These are phyloP conservation scores for Penicillium polonicum DNA, from an alignment of 2,329 filamentous ascomycete genomes.

Conservation along the genomic window DNA sequence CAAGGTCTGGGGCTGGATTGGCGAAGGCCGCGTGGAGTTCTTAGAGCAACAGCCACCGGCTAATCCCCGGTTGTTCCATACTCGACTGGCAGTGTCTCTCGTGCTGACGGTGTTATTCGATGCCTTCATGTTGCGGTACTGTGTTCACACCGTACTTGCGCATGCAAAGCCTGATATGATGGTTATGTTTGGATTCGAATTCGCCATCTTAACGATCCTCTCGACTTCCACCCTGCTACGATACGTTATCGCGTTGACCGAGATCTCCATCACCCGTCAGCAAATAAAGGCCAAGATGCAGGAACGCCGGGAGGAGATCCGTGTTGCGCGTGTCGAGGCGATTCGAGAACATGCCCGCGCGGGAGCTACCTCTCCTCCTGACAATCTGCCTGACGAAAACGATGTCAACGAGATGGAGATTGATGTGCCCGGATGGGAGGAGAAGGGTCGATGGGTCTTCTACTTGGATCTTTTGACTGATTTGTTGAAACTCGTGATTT, in stretches of 20 bases:
- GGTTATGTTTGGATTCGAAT: conserved; percentile 99
- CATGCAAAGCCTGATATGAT: conserved; percentile 96
- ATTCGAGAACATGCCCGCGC: conserved; percentile 39
- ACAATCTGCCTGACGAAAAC: conserved; percentile 61
- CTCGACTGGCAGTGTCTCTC: conserved; percentile 75
- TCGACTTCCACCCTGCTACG: conserved; percentile 76
- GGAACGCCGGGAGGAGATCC: conserved; percentile 67
- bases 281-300: conserved; percentile 71
- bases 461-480: conserved; percentile 84
- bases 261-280: conserved; percentile 70
- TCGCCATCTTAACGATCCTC: conserved; percentile 78
- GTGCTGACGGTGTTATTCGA: conserved; percentile 78
- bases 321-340: conserved; percentile 52
- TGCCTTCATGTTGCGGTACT: conserved; percentile 74
- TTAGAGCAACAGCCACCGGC: conserved; percentile 92
- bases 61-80: conserved; percentile 85
- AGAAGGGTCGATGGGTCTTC: conserved; percentile 89
- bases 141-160: conserved; percentile 76
- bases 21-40: conserved; percentile 88
- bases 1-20: conserved; percentile 99
- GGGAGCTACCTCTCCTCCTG: conserved; percentile 37
- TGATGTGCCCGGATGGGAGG: conserved; percentile 93
- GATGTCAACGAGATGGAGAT: conserved; percentile 91
- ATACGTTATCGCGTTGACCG: conserved; percentile 75
- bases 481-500: conserved; percentile 85